Percentiles rank a stretch among this genome's conserved stretches.
Evolutionary conservation across 371 early-diverging fungal species (phyloP).

Genomic region (Mortierella sp.): DNA sequence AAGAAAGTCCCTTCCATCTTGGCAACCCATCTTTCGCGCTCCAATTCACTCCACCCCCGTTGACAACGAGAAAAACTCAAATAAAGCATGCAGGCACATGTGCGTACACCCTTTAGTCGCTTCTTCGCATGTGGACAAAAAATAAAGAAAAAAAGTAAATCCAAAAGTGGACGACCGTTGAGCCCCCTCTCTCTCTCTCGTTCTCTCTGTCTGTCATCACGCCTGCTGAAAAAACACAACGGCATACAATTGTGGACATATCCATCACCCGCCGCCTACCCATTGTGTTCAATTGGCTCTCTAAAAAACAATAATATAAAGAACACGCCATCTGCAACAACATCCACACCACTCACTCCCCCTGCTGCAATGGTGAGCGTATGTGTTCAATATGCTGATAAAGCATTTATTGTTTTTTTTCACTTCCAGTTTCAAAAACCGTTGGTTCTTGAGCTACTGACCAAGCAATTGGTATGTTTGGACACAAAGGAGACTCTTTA

Average conservation of each 20-base stretch:
- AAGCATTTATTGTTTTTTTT: conserved; percentile 3
- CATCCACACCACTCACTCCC: neutral
- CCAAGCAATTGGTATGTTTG: too few relatives aligned
- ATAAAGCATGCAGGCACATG: neutral
- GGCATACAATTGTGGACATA: neutral
- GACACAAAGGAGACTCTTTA: too few relatives aligned
- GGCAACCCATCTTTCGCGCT: neutral
- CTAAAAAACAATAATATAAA: neutral
- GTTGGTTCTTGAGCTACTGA: too few relatives aligned
- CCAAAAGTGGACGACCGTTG: neutral
- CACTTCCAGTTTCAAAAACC: too few relatives aligned
- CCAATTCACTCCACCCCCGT: neutral
- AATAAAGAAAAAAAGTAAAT: neutral
- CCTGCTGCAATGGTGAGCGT: neutral
- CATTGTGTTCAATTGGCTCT: neutral
- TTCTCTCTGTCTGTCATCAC: neutral
- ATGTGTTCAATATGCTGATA: conserved; percentile 2
- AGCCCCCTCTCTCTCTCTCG: neutral
- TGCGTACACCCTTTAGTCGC: neutral
- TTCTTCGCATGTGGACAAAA: neutral
- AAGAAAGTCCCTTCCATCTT: neutral
- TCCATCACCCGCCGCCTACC: neutral
- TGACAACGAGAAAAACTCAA: neutral
- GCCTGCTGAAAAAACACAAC: neutral
- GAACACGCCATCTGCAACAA: neutral